Evolutionary conservation across 768 basidiomycete species (phyloP), one percentile per base, ranked within the genome.

Genomic region (Lactarius psammicola): DNA sequence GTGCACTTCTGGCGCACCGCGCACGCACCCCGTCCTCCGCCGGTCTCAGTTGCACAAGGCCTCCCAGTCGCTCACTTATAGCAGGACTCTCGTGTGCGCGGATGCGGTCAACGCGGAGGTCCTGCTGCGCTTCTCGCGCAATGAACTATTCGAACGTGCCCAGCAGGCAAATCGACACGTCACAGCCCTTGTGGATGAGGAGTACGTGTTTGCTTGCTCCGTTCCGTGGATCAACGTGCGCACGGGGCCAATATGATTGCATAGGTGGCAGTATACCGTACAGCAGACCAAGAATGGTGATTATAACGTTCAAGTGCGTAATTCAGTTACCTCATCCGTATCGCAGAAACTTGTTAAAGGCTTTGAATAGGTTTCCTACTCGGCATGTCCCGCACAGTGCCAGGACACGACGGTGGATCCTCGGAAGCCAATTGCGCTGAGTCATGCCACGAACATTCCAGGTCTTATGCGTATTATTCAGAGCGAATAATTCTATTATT

Each of bases 381-480:
- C 74, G 23, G 90, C 87, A 8, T 79, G 76, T 4, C 86, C 87
- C 5, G 82, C 85, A 3, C 82, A 46, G 42, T 63, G 80, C 59
- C 84, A 86, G 3, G 71, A 75, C 9, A 69, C 69, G 2, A 75
- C 15, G 15, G 44, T 78, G 3, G 88, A 92, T 74, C 84, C 88
- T 17, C 81, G 81, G 70, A 79, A 78, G 30, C 88, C 88, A 1
- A 83, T 90, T 30, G 84, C 84, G 1, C 73, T 90, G 56, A 84
- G 88, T 64, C 80, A 82, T 65, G 85, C 82, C 57, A 81, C 77
- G 69, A 81, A 82, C 68, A 80, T 92, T 7, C 86, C 87, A 2
- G 90, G 90, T 10, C 80, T 90, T 34, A 92, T 92, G 90, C 90
- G 87, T 44, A 83, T 91, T 72, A 30, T 87, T 58, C 77, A 76